A percentile compares a stretch with the other conserved stretches of the same genome.
phyloP scores from a whole-genome alignment of 2,329 filamentous ascomycete genomes.

The Xylariaceae sp. region DNA sequence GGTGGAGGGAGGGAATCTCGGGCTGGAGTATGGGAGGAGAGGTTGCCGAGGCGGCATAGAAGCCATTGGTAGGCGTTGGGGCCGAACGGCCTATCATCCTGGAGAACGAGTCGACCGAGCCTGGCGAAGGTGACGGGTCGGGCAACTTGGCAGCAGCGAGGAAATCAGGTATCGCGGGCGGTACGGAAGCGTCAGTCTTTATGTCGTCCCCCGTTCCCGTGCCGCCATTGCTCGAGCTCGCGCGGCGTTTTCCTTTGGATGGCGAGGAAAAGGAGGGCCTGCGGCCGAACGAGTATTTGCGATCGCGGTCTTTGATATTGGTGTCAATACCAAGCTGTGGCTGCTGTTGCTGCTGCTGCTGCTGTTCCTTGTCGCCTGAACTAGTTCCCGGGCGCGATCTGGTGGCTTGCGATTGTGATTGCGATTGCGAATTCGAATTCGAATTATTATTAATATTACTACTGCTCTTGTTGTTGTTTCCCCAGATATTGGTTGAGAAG shows the following conservation, averaged over 20 bases:
- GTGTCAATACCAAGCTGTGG: constrained; percentile 37
- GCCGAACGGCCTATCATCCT: constrained; percentile 50
- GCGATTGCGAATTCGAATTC: constrained; percentile 17
- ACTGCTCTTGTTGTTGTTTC: constrained; percentile 7
- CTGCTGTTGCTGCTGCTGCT: constrained; percentile 13
- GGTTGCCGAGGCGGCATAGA: constrained; percentile 32
- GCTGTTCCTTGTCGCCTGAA: constrained; percentile 34
- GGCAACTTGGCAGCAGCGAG: constrained; percentile 51
- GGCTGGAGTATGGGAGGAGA: constrained; percentile 35
- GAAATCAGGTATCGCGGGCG: constrained; percentile 58
- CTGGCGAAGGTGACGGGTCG: constrained; percentile 38
- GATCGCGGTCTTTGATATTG: constrained; percentile 56
- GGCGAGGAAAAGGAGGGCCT: constrained; percentile 55
- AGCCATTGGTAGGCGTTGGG: constrained; percentile 38
- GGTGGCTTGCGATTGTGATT: constrained; percentile 16
- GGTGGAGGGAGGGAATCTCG: constrained; percentile 54
- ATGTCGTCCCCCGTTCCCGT: constrained; percentile 37
- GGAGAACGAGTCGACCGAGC: constrained; percentile 42
- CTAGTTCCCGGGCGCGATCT: constrained; percentile 42
- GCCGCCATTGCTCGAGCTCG: constrained; percentile 46
- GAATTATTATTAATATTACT: constrained; percentile 22
- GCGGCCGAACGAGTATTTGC: constrained; percentile 56
- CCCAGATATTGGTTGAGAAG: constrained; percentile 38
- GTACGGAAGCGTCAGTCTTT: constrained; percentile 48
- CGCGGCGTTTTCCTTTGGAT: constrained; percentile 42